phyloP scores from a whole-genome alignment of 495 filamentous ascomycete species.

The Pyrenula aspistea region DNA sequence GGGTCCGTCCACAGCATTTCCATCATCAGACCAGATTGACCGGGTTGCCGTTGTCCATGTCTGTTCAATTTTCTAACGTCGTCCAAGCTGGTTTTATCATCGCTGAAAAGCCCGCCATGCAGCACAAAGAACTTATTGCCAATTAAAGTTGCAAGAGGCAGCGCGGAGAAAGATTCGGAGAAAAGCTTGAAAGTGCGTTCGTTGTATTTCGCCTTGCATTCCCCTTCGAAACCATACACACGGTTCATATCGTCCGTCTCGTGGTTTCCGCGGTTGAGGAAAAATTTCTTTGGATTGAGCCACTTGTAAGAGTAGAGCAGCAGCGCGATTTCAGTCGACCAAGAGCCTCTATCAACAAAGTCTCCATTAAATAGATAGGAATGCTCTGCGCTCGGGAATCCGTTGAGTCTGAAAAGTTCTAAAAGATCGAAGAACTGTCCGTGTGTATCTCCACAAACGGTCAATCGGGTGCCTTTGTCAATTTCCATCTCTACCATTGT shows the following conservation, averaged over 20 bases:
- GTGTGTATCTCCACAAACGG: conserved; percentile 96
- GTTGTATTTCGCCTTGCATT: conserved; percentile 96
- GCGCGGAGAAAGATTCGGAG: conserved; percentile 92
- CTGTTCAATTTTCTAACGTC: conserved; percentile 88
- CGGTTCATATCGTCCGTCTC: conserved; percentile 99
- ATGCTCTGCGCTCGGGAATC: conserved; percentile 69
- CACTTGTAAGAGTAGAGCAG: conserved; percentile 95
- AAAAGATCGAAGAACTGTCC: conserved; percentile 98
- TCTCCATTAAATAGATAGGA: conserved; percentile 98
- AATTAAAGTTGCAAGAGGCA: conserved; percentile 86
- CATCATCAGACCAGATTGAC: conserved; percentile 96
- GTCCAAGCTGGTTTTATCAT: conserved; percentile 84
- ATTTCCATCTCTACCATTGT: conserved; percentile 96
- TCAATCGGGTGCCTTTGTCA: conserved; percentile 61
- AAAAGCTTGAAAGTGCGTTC: conserved; percentile 95
- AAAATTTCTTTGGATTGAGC: conserved; percentile 76
- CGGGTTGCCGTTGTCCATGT: conserved; percentile 90
- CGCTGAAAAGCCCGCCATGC: conserved; percentile 94
- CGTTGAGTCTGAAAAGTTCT: conserved; percentile 90
- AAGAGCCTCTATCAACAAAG: conserved; percentile 94
- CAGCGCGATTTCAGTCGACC: conserved; percentile 92
- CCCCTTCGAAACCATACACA: conserved; percentile 96
- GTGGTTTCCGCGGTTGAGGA: conserved; percentile 97
- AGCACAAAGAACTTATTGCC: conserved; percentile 86
- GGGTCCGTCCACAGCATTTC: conserved; percentile 99